Evolutionary conservation across 1,284 basidiomycete species (phyloP).

Genomic region (Rhodotorula sp.): DNA sequence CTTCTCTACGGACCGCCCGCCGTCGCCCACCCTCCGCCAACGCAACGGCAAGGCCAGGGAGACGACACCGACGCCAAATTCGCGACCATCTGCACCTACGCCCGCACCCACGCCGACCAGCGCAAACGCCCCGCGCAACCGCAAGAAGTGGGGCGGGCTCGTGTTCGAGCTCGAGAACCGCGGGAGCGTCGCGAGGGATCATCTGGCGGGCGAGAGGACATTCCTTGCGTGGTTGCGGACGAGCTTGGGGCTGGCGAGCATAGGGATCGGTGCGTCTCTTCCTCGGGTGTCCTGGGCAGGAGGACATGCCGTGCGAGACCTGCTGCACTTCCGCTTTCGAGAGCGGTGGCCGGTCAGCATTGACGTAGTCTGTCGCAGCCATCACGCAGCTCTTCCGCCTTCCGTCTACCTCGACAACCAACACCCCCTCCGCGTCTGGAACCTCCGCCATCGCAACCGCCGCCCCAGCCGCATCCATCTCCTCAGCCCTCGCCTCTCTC

Average conservation of each 20-base stretch:
- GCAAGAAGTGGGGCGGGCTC: slow-evolving; percentile 1
- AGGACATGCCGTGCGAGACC: no score
- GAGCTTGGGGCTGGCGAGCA: slow-evolving; percentile 44
- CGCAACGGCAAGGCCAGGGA: background rate
- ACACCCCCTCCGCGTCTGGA: background rate
- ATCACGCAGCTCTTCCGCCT: slow-evolving; percentile 41
- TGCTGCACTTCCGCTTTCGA: no score
- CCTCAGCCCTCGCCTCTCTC: slow-evolving; percentile 1
- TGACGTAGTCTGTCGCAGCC: slow-evolving; percentile 8
- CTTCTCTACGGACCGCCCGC: background rate
- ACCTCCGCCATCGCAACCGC: background rate
- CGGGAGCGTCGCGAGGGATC: slow-evolving; percentile 51
- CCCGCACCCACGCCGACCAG: background rate
- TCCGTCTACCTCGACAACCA: slow-evolving; percentile 17
- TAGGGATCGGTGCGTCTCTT: slow-evolving; percentile 42
- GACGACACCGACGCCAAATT: background rate
- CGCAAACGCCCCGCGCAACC: background rate
- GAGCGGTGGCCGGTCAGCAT: background rate
- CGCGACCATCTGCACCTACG: background rate
- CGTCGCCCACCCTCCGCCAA: background rate
- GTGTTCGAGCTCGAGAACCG: slow-evolving; percentile 40
- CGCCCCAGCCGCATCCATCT: background rate
- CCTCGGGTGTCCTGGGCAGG: no score
- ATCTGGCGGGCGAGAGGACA: slow-evolving; percentile 50
- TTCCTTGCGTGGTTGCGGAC: slow-evolving; percentile 52